phyloP scores from a whole-genome alignment of 192 early-diverging fungal species.

The Pilobolus umbonatus region DNA sequence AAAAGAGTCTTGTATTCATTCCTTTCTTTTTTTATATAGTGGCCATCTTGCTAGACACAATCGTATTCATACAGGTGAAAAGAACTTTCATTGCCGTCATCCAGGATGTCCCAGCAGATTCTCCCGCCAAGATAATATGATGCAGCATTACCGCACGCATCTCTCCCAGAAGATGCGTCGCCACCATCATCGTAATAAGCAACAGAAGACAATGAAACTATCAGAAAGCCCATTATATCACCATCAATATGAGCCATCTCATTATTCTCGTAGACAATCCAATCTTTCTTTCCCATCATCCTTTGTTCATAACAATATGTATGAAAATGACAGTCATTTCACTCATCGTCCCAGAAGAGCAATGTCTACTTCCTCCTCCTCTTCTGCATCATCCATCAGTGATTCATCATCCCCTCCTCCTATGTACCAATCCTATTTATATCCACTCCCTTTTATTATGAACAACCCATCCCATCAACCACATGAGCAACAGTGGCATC shows the following conservation, averaged over 20 bases:
- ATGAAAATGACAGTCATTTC: background rate
- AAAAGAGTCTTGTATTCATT: background rate
- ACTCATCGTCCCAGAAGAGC: slow-evolving; percentile 3
- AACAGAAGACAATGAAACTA: slow-evolving; percentile 9
- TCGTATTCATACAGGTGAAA: slow-evolving; percentile 79
- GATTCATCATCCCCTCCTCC: slow-evolving; percentile 4
- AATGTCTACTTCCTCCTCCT: slow-evolving; percentile 3
- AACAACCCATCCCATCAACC: background rate
- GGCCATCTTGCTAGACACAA: slow-evolving; percentile 80
- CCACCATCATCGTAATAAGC: slow-evolving; percentile 19
- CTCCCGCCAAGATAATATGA: slow-evolving; percentile 83
- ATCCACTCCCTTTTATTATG: background rate
- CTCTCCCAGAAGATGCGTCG: slow-evolving; percentile 62
- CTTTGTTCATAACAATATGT: slow-evolving; percentile 17
- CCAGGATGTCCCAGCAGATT: slow-evolving; percentile 69
- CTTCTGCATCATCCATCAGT: background rate
- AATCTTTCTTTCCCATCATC: slow-evolving; percentile 20
- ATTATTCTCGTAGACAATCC: slow-evolving; percentile 12
- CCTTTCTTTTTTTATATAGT: slow-evolving; percentile 29
- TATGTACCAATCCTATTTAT: background rate
- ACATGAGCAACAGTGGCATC: slow-evolving; percentile 6
- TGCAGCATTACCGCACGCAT: slow-evolving; percentile 82
- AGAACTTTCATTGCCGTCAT: slow-evolving; percentile 66
- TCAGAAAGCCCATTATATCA: slow-evolving; percentile 14
- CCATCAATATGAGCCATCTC: slow-evolving; percentile 8